phyloP scores from a whole-genome alignment of 257 asterid species.

The Oldenlandia corymbosa region DNA sequence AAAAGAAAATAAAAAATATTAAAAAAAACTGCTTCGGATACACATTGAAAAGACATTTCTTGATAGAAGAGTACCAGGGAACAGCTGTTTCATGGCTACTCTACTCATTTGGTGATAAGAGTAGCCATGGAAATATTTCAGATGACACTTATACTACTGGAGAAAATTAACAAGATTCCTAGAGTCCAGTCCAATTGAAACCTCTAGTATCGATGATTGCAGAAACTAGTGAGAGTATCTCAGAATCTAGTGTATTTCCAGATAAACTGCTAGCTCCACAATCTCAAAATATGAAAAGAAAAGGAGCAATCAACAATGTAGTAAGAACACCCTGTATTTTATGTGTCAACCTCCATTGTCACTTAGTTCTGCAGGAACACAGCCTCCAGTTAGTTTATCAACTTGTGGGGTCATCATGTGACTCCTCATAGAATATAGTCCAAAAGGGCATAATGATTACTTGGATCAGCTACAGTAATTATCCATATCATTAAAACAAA shows the following conservation, averaged over 20 bases:
- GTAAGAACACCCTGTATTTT: background rate
- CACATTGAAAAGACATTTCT: too few relatives aligned
- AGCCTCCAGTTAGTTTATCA: background rate
- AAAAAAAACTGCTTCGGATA: too few relatives aligned
- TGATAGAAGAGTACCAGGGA: too few relatives aligned
- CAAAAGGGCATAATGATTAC: background rate
- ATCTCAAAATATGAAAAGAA: background rate
- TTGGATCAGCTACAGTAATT: background rate
- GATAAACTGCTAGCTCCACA: background rate
- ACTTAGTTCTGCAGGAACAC: background rate
- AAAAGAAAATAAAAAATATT: background rate
- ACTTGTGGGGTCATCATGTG: background rate
- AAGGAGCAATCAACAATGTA: background rate
- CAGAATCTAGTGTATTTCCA: background rate
- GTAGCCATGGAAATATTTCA: background rate
- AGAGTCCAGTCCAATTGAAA: background rate
- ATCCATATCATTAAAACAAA: background rate
- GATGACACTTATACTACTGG: background rate
- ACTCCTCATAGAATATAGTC: background rate
- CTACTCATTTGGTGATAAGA: too few relatives aligned
- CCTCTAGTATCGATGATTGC: too few relatives aligned
- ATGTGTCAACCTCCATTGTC: background rate
- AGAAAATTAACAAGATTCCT: background rate
- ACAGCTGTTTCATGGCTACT: too few relatives aligned
- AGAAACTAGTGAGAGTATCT: too few relatives aligned